Evolutionary conservation across 176 grass and related monocot genomes (phyloP), one percentile per base, ranked within the genome.

Genomic region (Triticum urartu): DNA sequence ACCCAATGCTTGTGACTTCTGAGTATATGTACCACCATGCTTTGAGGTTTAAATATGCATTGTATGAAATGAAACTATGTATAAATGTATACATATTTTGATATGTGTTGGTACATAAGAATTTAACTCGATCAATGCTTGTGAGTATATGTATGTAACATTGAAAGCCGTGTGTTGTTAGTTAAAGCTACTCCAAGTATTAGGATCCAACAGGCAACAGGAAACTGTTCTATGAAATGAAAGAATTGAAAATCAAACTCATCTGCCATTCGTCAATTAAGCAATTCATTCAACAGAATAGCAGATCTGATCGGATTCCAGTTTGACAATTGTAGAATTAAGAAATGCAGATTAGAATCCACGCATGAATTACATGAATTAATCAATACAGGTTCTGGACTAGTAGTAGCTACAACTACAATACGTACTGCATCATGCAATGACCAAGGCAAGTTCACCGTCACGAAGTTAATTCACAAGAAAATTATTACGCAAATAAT

Each of bases 371-470:
- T 52, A 83, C 36, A 47, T 47, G 40, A 24, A 84, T 75, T 52
- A 83, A 81, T 76, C 68, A 61, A n/a, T 75, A 80, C 25, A 66
- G 59, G 59, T 80, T 42, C 59, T 84, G 64, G 72, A 75, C 54
- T 18, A 75, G 72, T 75, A 75, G 72, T 75, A 75, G 72, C 72
- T 9, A 17, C 43, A 75, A 14, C 22, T 79, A 84, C 78, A 80
- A 84, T 40, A 39, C 40, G 9, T 42, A 84, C 89, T 52, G 48
- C 48, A 90, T 82, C 89, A 87, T 91, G 75, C 85, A 81, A 91
- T 91, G 89, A 87, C 68, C 81, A 75, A 80, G 79, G 36, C 39
- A 52, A 69, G 83, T 64, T 52, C 71, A 71, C 85, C 30, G 33
- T 70, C 42, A 87, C 77, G 52, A 11, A 65, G 72, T 81, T 61